Evolutionary conservation across 768 basidiomycete genomes (phyloP), one percentile per base, ranked within the genome.

Genomic region (Xerocomellus amylosporus): DNA sequence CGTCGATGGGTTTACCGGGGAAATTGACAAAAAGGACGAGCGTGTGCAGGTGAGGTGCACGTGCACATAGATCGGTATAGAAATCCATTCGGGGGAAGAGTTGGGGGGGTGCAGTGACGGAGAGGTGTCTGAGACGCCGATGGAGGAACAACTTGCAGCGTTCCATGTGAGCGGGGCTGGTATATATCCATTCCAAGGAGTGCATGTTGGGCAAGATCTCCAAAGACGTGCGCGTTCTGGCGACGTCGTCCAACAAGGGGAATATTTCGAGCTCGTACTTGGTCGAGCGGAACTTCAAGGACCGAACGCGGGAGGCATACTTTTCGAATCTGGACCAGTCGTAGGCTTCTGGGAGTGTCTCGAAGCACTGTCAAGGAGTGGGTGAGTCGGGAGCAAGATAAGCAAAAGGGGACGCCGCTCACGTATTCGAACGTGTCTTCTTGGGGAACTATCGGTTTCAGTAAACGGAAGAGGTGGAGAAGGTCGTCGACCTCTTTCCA

Each of bases 141-240:
- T 84, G 81, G 77, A 87, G 83, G 68, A 87, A 86, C 49, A 85
- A 61, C 24, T 81, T 75, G 42, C 74, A 71, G 17, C 69, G 67
- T 22, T 73, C 69, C 62, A 73, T 60, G n/a, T 67, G 58, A 0
- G 64, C 63, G 13, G 53, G 20, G n/a, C 17, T 47, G 5, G 43
- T n/a, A 8, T 66, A 67, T 24, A 63, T 62, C 83, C 84, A 87
- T 17, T 75, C 67, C 6, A 88, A 70, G 3, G 74, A 73, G 38
- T 77, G 75, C 53, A 84, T 68, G 58, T 79, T 79, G 8, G 86
- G 85, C 3, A 87, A 65, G 47, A 86, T 76, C 47, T 78, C 72
- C 30, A 84, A 62, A 12, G 71, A 74, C 0, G 79, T 77, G 4
- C 85, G 75, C 9, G 84, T 80, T 41, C 81, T 75, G 1, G 82